Evolutionary conservation across 2,329 filamentous ascomycete species (phyloP), one percentile per base, ranked within the genome.

Genomic region (Seiridium unicorne): DNA sequence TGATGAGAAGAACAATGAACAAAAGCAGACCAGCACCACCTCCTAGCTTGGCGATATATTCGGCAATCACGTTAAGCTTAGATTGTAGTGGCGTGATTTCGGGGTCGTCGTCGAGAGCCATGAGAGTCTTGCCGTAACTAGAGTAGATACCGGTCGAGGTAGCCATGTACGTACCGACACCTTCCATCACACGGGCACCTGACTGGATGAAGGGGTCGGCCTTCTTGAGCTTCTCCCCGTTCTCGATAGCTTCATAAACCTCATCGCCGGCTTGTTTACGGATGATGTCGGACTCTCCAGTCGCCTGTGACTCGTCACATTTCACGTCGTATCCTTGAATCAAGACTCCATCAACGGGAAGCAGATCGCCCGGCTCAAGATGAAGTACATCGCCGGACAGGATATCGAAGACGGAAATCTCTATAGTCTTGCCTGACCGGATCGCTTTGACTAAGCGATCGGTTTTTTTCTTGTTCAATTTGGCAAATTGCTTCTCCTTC

Each of bases 121-220:
- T 87, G 73, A 92, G 79, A 49, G 90, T 92, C 71, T 89, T 89
- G 70, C 90, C 90, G 72, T 91, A 91, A 49, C 87, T 89, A 36
- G 89, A 92, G 74, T 90, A 86, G 40, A 89, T 78, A 60, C 90
- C 90, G 38, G 89, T 89, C 13, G 88, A 89, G 1, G 90, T 92
- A 62, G 88, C 86, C 73, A 93, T 79, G 67, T 87, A 93, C 2
- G 87, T 91, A 10, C 90, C 90, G 7, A 92, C 84, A 49, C 90
- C 90, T 70, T 92, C 89, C 76, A 92, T 89, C 60, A 92, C 89
- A 63, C 89, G 89, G 57, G 87, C 84, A 38, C 90, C 93, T 36
- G 93, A 97, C 66, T 96, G 91, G 68, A 97, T 91, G 66, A 93
- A 92, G 0, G 90, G 90, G 64, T 93, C 90, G 74, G 92, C 83